Base-by-base conservation (phyloP, 2,329 filamentous ascomycete species). In the Teratosphaeria viscida region DNA sequence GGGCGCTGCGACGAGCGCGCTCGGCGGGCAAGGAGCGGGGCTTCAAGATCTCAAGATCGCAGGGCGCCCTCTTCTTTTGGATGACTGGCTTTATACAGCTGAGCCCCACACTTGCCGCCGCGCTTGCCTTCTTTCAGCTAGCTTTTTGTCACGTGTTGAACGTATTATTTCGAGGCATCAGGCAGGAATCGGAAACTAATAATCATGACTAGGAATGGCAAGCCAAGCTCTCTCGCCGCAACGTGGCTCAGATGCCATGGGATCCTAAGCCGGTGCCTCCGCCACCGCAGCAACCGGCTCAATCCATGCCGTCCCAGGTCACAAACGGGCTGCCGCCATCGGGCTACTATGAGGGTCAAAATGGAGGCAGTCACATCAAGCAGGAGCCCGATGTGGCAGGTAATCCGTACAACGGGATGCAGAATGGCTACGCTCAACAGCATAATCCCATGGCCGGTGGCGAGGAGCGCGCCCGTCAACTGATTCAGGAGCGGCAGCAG, bases 191-290 rank as follows among this genome's bases (percentile, higher is more conserved):
- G 35, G n/a, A 29, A 54, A 14, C 54, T 54, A n/a, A 49, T n/a
- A 23, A 4, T 34, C 16, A 35, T 47, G 39, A 32, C 57, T 72
- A 97, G 92, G 89, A 87, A 77, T 99, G 94, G 94, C 92, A 97
- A 79, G 82, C 86, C 68, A 96, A 95, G 76, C 82, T 99, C 39
- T 88, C 92, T 1, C 85, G 85, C 66, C 85, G 95, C 65, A 85
- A 88, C 65, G 87, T 97, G 62, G 94, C 94, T 61, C 80, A 84
- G 60, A 96, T 97, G 73, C 92, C 94, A 11, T 99, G 94, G 94
- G 94, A 99, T 72, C 92, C 94, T 52, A 86, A 88, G 71, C 87
- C 88, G 56, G 78, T 69, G 68, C 62, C 64, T 43, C 78, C 68
- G 69, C 62, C 65, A 52, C 55, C 57, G 19, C 64, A 63, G 39